Base-by-base conservation (phyloP, 2,329 filamentous ascomycete species). In the Diplodia seriata region DNA sequence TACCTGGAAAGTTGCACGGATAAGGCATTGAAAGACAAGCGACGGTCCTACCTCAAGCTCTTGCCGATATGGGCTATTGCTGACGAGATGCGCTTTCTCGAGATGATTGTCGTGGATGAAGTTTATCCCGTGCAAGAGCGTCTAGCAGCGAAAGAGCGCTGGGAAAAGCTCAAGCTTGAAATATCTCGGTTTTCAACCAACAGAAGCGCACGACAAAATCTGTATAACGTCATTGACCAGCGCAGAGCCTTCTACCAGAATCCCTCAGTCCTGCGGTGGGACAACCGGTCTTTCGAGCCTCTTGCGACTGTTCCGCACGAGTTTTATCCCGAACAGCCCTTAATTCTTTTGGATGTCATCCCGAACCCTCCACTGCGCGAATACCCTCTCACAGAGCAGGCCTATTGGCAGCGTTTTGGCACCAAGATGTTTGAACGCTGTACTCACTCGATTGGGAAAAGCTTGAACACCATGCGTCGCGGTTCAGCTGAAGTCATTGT, bases 281-380 rank as follows among this genome's bases (percentile, higher is more conserved):
- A 97, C 76, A 84, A 85, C 1, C 88, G 93, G 18, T 79, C 82
- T 1, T 88, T 87, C 73, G 92, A 97, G 73, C 91, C 92, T 0
- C 81, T 97, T 18, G 77, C 81, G 29, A 85, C 87, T 2, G 69
- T 81, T 4, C 63, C 78, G 0, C 74, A 84, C 0, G 93, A 97
- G 71, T 90, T 92, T 73, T 92, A 84, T 76, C 92, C 92, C 1
- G 81, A 84, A 29, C 77, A 83, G 9, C 80, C 83, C 7, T 81
- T 87, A 67, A 79, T 82, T 12, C 85, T 94, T 3, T 76, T 93
- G 18, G 91, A 93, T 75, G 81, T 92, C 68, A 86, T 89, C 71
- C 91, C 91, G 3, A 84, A 85, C 4, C 69, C 74, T 14, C 68
- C 69, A 4, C 70, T 73, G 2, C 40, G 68, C 2, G 64, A 67